Percentiles rank a stretch among this genome's conserved stretches.
These are phyloP conservation scores for Globisporangium mamillatum DNA, from an alignment of 352 stramenopile genomes.

Conservation along the genomic window DNA sequence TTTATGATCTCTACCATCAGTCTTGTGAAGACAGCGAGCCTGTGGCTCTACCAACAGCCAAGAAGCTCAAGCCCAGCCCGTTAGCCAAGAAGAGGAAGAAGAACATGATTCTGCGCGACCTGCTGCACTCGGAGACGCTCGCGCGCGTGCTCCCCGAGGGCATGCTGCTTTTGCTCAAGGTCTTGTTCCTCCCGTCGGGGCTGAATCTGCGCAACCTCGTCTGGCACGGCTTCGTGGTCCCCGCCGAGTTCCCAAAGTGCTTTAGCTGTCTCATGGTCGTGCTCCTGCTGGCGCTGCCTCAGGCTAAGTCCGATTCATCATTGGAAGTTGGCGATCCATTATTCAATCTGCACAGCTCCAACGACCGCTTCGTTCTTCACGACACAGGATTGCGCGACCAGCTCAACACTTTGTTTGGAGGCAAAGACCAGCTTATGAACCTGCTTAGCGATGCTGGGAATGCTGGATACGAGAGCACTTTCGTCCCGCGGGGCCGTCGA, in stretches of 20 bases:
- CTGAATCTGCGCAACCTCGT: constrained; percentile 69
- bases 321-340: constrained; percentile 2
- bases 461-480: constrained; percentile 11
- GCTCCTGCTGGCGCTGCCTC: constrained; percentile 39
- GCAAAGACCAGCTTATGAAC: background rate
- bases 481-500: constrained; percentile 40
- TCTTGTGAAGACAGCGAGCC: background rate
- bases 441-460: background rate
- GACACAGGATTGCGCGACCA: background rate
- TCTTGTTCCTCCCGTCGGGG: constrained; percentile 57
- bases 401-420: background rate
- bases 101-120: constrained; percentile 65
- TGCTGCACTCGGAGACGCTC: constrained; percentile 49
- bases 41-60: background rate
- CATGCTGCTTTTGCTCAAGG: constrained; percentile 42
- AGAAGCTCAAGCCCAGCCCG: background rate
- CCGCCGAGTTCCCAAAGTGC: constrained; percentile 51
- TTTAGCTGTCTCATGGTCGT: constrained; percentile 48
- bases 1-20: constrained; percentile 52
- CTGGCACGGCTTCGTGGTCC: constrained; percentile 64
- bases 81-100: constrained; percentile 28
- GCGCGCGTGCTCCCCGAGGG: constrained; percentile 28
- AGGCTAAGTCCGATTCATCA: background rate
- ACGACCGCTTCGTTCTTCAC: constrained; percentile 17
- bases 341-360: constrained; percentile 26